Evolutionary conservation across 495 filamentous ascomycete species (phyloP).

Genomic region (Choiromyces venosus): DNA sequence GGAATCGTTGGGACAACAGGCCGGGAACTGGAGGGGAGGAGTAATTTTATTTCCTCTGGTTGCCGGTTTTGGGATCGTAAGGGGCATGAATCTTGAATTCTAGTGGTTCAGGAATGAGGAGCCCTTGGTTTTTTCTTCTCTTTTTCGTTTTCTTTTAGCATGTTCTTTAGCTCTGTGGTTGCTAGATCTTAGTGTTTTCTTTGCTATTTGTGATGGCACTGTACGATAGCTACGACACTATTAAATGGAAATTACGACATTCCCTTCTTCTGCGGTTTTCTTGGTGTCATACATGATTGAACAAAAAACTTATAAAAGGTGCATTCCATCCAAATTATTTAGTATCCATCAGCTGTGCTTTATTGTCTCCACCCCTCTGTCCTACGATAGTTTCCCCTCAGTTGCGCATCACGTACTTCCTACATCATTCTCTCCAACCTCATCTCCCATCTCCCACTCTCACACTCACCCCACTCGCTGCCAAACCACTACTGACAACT

Average conservation of each 20-base stretch:
- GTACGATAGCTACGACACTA: not conserved
- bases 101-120: not conserved
- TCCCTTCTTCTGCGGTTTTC: not conserved
- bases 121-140: not conserved
- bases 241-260: not conserved
- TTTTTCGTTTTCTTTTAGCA: not conserved
- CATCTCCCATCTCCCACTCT: not conserved
- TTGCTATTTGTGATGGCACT: not conserved
- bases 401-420: not conserved
- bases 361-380: not conserved
- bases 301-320: not conserved
- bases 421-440: not conserved
- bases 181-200: not conserved
- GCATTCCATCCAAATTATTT: not conserved
- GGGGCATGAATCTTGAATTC: not conserved
- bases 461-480: not conserved
- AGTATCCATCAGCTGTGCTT: not conserved
- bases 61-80: not conserved
- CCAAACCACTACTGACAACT: not conserved
- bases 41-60: slow-evolving; percentile 3
- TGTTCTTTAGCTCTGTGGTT: not conserved
- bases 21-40: slow-evolving; percentile 22
- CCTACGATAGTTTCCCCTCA: not conserved
- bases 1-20: slow-evolving; percentile 39
- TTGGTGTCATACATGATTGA: not conserved